Evolutionary conservation across 2,329 filamentous ascomycete genomes (phyloP), one percentile per base, ranked within the genome.

Genomic region (Aspergillus luchuensis): DNA sequence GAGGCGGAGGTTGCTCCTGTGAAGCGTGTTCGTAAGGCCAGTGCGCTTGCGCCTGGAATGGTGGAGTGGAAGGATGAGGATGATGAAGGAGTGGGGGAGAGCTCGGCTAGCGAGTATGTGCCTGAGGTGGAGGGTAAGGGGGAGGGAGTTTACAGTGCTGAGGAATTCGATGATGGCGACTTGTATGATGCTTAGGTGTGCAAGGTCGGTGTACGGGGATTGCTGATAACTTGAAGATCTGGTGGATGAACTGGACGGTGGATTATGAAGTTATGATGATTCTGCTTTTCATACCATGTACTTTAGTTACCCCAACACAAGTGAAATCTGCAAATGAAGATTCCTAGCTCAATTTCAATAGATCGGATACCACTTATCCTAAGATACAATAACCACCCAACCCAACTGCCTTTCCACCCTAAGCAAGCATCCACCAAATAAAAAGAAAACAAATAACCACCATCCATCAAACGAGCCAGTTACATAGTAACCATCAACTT

Each of bases 11-110:
- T 23, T 10, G 36, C 51, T 33, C 63, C 64, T 3, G 43, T 55
- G 11, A 71, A 71, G 59, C 63, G 69, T 10, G 58, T 61, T 28
- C 66, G 70, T 15, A 68, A 52, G 59, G 57, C 62, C 19, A 65
- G 61, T 38, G n/a, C 33, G 19, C 60, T 65, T 10, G 55, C 63
- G 25, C 19, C 52, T 10, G 69, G 64, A 4, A 67, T 67, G 60
- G 57, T 70, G 17, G 57, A 25, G 8, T 70, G 68, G 61, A 48
- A 57, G 25, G 59, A 36, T 10, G 62, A 65, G 6, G 59, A 58
- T 0, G 47, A 58, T 4, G 55, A 51, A 3, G 50, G 57, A 13
- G 45, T 28, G 15, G 61, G 56, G 19, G 67, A 70, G 17, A 70
- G 62, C 28, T 70, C 66, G 28, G 57, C 59, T 4, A 66, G 64